Conservation (phyloP, 306 rosid species). For the Vigna mungo region DNA sequence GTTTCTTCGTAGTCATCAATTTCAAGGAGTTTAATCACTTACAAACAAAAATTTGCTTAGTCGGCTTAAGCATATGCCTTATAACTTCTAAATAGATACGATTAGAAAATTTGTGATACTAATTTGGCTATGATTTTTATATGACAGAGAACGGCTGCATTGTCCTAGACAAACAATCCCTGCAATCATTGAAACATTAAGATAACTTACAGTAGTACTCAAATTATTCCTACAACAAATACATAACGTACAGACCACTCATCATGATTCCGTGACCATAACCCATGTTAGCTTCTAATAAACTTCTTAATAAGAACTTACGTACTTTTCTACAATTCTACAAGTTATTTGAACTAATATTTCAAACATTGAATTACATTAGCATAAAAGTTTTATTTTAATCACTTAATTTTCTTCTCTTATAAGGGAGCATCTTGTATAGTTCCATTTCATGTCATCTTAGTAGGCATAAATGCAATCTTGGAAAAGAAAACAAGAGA, state of each 20-base stretch:
- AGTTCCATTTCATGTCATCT: neutral
- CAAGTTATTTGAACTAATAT: neutral
- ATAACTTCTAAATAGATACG: conserved; percentile 11
- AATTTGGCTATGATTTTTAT: neutral
- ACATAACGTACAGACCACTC: neutral
- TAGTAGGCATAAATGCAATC: conserved; percentile 21
- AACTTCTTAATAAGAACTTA: neutral
- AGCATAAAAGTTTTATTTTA: neutral
- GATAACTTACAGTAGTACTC: neutral
- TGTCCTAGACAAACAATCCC: neutral
- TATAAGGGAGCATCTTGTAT: neutral
- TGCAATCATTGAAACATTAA: neutral
- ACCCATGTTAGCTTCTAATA: neutral
- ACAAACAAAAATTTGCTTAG: conserved; percentile 9
- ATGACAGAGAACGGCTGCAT: neutral
- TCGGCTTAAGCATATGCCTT: conserved; percentile 36
- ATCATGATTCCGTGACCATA: neutral
- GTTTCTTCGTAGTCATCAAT: conserved; percentile 23
- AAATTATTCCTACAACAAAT: neutral
- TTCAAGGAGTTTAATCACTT: conserved; percentile 1
- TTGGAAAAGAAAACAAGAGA: conserved; percentile 35
- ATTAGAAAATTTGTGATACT: neutral
- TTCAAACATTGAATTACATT: neutral
- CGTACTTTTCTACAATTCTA: neutral
- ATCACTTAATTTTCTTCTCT: neutral